phyloP scores from a whole-genome alignment of 257 asterid species.

The Fraxinus anomala region DNA sequence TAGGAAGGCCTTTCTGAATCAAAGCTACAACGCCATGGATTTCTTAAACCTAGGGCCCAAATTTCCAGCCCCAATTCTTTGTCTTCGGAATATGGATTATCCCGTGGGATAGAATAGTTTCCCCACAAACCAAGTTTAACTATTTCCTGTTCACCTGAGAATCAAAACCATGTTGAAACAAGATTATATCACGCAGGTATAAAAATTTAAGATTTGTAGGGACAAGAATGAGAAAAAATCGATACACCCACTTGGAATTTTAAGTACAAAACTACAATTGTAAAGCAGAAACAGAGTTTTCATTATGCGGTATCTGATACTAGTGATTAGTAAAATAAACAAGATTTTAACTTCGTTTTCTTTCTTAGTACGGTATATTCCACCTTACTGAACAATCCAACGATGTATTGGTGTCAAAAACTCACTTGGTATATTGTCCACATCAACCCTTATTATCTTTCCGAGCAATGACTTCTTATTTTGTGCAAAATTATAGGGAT shows the following conservation, averaged over 20 bases:
- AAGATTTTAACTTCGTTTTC: no score
- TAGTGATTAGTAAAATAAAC: no score
- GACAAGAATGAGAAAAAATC: not conserved
- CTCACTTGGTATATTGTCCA: conserved; percentile 76
- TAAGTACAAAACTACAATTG: no score
- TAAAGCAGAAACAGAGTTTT: no score
- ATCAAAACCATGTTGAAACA: conserved; percentile 7
- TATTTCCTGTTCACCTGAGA: conserved; percentile 59
- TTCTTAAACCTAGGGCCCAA: conserved; percentile 83
- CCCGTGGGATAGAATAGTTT: conserved; percentile 69
- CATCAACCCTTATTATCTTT: conserved; percentile 79
- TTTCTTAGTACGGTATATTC: not conserved
- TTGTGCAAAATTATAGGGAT: conserved; percentile 78
- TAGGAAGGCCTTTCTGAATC: conserved; percentile 89
- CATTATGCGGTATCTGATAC: no score
- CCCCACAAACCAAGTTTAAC: conserved; percentile 72
- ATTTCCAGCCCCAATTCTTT: conserved; percentile 64
- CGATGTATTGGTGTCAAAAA: conserved; percentile 10
- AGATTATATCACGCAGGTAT: not conserved
- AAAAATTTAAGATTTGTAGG: not conserved
- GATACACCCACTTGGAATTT: no score
- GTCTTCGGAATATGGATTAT: conserved; percentile 71
- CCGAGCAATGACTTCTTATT: conserved; percentile 88
- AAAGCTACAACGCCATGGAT: conserved; percentile 95
- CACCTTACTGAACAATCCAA: not conserved